Evolutionary conservation across 208 protist genomes (phyloP).

Genomic region (Acanthamoeba lenticulata): DNA sequence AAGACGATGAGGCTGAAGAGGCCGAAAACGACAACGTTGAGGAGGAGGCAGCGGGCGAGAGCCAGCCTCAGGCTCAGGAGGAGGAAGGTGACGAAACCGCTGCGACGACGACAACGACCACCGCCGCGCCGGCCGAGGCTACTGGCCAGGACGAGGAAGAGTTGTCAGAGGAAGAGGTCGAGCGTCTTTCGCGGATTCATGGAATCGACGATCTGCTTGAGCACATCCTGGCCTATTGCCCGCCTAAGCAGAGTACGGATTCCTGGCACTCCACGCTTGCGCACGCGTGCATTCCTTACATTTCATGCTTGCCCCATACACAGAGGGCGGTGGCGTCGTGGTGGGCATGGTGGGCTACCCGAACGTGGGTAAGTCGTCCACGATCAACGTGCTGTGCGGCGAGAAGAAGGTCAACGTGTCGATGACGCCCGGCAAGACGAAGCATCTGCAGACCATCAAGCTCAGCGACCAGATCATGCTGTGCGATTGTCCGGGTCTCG

Average conservation of each 20-base stretch:
- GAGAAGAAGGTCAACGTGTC: constrained; percentile 96
- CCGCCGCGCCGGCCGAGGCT: too few relatives aligned
- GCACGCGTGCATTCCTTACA: too few relatives aligned
- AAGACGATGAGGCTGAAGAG: background rate
- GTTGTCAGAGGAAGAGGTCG: constrained; percentile 16
- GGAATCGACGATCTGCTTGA: background rate
- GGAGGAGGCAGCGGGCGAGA: constrained; percentile 64
- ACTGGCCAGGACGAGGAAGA: too few relatives aligned
- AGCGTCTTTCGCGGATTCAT: background rate
- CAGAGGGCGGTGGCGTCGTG: background rate
- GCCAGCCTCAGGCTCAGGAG: too few relatives aligned
- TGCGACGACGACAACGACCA: too few relatives aligned
- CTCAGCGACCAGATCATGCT: constrained; percentile 94
- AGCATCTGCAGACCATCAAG: constrained; percentile 96
- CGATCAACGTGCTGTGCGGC: constrained; percentile 96
- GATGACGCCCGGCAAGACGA: constrained; percentile 98
- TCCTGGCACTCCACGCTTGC: background rate
- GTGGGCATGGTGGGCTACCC: constrained; percentile 97
- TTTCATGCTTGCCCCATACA: too few relatives aligned
- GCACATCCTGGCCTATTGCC: background rate
- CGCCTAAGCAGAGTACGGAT: constrained; percentile 27
- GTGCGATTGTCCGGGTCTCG: constrained; percentile 98
- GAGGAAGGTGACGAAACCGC: too few relatives aligned
- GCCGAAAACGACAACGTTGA: too few relatives aligned
- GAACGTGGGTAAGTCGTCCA: constrained; percentile 98